Evolutionary conservation across 2,329 filamentous ascomycete species (phyloP), one percentile per base, ranked within the genome.

Genomic region (Colletotrichum eremochloae): DNA sequence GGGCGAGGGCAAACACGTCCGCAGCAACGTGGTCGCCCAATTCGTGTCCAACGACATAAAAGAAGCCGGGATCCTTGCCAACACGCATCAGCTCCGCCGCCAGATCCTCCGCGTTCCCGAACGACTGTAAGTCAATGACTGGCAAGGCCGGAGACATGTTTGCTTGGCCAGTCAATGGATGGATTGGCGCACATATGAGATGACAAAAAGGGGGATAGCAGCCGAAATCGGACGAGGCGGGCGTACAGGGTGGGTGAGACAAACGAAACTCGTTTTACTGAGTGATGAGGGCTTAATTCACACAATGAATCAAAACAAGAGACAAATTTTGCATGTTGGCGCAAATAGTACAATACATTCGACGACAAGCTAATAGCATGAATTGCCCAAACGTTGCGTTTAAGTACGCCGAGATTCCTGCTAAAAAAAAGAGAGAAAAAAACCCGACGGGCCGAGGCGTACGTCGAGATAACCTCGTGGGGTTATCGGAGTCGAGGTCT

Each of bases 31-130:
- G 63, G 67, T 74, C 73, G 40, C 60, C 50, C 36, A 74, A 33
- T 15, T 56, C 67, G 50, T 74, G 73, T 1, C 73, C 73, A 11
- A 74, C 67, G 38, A 74, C 71, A 11, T 74, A 74, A 29, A 74
- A 74, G 58, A 74, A 74, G 52, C 73, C 73, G 3, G 73, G 73
- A 44, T 74, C 71, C 61, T 46, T 74, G 57, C 73, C 73, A 48
- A 74, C 73, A 42, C 67, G 71, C 71, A 74, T 63, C 42, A 74
- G 64, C 61, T 74, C 71, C 3, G 44, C 67, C 50, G 60, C 68
- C 11, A 74, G 55, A n/a, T 48, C 64, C 44, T 71, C 67, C 8
- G 57, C 55, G 36, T 56, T 66, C 11, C 50, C 60, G 31, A 68
- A 68, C 1, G 67, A 60, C 20, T 42, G 63, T 29, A 74, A 31